Evolutionary conservation across 2,329 filamentous ascomycete species (phyloP).

Genomic region (Claviceps sp.): DNA sequence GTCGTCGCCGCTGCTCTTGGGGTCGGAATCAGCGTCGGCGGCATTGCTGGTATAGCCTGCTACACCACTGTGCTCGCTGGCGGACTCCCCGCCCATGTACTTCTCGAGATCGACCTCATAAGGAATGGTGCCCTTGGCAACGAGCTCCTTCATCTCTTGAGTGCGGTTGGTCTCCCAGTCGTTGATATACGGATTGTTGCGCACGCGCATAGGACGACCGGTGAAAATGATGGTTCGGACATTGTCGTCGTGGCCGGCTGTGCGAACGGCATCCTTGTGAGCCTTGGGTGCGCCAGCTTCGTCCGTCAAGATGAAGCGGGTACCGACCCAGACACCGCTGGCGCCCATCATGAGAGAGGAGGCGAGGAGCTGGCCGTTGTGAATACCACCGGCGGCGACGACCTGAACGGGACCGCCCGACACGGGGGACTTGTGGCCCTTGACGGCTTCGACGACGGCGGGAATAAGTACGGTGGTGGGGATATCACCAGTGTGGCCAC

Average conservation of each 20-base stretch:
- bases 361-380: constrained; percentile 81
- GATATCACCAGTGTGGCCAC: constrained; percentile 90
- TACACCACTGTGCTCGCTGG: constrained; percentile 42
- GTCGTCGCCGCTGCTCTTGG: constrained; percentile 55
- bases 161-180: constrained; percentile 93
- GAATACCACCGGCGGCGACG: constrained; percentile 85
- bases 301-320: constrained; percentile 83
- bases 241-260: constrained; percentile 88
- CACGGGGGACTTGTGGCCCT: constrained; percentile 72
- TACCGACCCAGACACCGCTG: constrained; percentile 89
- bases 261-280: constrained; percentile 91
- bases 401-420: constrained; percentile 83
- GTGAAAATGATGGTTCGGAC: constrained; percentile 98
- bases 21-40: constrained; percentile 28
- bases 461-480: constrained; percentile 89
- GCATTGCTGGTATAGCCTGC: constrained; percentile 51
- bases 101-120: constrained; percentile 91
- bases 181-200: constrained; percentile 83
- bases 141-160: constrained; percentile 84
- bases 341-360: constrained; percentile 88
- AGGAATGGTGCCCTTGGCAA: constrained; percentile 76
- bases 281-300: constrained; percentile 88
- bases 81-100: constrained; percentile 42
- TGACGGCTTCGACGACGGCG: constrained; percentile 69
- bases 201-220: constrained; percentile 82